Evolutionary conservation across 495 filamentous ascomycete species (phyloP), one percentile per base, ranked within the genome.

Genomic region (Sordaria brevicollis): DNA sequence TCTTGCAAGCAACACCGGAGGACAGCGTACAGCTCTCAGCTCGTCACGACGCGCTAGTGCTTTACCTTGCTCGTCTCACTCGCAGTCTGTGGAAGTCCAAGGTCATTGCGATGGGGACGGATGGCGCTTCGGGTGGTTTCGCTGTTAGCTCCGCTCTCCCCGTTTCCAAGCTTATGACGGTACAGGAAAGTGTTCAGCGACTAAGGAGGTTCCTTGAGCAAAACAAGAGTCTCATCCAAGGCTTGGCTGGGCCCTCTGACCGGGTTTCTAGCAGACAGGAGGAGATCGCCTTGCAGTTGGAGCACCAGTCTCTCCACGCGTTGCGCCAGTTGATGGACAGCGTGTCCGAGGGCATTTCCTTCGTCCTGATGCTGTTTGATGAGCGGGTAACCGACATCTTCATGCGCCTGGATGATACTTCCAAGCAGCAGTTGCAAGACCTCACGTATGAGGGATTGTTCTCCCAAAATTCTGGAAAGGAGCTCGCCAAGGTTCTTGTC

Each of bases 311-410:
- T 4, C 82, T 99, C 69, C 90, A 94, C 75, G 92, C 93, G 1
- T 84, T 98, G 34, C 87, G 93, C 57, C 86, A 90, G 57, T 80
- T 98, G 13, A 91, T 97, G 74, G 87, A 87, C 29, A 91, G 90
- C 77, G 91, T 97, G 38, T 92, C 96, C 34, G 96, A 99, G 76
- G 95, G 96, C 10, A 96, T 99, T 67, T 93, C 93, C 0, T 99
- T 99, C 71, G 92, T 96, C 9, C 83, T 92, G 36, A 94, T 97
- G 71, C 83, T 99, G 0, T 97, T 97, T 68, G 93, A 97, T 68
- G 93, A 98, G 81, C 87, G 90, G 3, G 89, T 97, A 10, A 89
- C 93, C 65, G 93, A 98, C 72, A 97, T 98, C 71, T 89, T 93
- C 57, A 79, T 87, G n/a, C 87, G 90, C 5, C 83, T 98, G n/a